phyloP scores from a whole-genome alignment of 805 yeast species.

The Ogataea ganodermae region DNA sequence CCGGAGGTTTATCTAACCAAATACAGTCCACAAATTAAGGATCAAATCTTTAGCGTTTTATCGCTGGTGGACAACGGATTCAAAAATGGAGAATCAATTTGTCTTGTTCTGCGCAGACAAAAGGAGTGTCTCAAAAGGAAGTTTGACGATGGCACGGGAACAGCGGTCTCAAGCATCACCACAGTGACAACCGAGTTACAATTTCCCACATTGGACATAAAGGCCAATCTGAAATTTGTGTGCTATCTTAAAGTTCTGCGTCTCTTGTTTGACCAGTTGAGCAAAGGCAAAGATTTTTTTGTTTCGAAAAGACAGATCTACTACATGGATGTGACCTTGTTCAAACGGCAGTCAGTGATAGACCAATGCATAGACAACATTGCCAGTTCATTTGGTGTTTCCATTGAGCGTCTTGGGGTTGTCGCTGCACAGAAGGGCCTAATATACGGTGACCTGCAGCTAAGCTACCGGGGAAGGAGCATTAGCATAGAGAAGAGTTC shows the following conservation, averaged over 20 bases:
- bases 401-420: conserved; percentile 43
- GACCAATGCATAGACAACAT: conserved; percentile 42
- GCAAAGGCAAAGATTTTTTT: neutral
- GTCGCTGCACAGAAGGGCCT: conserved; percentile 60
- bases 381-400: conserved; percentile 39
- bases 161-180: conserved; percentile 3
- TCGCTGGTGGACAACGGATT: conserved; percentile 31
- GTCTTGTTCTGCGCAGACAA: conserved; percentile 18
- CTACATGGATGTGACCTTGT: conserved; percentile 57
- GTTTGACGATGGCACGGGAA: neutral
- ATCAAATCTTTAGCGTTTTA: conserved; percentile 17
- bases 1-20: neutral
- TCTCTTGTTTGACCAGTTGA: conserved; percentile 20
- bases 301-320: conserved; percentile 58
- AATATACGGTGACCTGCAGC: conserved; percentile 42
- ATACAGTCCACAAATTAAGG: conserved; percentile 14
- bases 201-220: conserved; percentile 24
- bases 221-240: conserved; percentile 23
- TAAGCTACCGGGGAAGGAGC: conserved; percentile 20
- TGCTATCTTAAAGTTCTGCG: conserved; percentile 27
- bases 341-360: conserved; percentile 45
- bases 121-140: conserved; percentile 10
- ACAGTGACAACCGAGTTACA: conserved; percentile 13
- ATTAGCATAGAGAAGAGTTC: conserved; percentile 15
- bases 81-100: conserved; percentile 27